Base-by-base conservation (phyloP, 2,329 filamentous ascomycete species). In the Colletotrichum incanum region DNA sequence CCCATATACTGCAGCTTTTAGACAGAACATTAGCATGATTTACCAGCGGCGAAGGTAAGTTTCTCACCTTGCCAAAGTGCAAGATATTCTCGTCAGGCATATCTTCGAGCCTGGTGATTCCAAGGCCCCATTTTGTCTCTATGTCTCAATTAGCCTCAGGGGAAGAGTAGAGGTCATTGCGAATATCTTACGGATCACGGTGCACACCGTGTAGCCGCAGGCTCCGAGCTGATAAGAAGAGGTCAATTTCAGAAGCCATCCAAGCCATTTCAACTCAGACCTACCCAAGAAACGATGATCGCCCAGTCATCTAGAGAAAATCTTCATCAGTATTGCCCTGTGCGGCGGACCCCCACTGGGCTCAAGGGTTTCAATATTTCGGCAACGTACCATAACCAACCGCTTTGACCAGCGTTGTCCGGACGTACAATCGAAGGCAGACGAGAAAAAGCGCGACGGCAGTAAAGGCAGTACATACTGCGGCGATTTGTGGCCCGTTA, bases 51-150 rank as follows among this genome's bases (percentile, higher is more conserved):
- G 34, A 18, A 7, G 12, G 6, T 9, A 8, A 6, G 14, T 8
- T 16, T 31, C 63, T 63, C 43, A 78, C 77, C 50, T 82, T 74
- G 43, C 80, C 80, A 76, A 85, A 86, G n/a, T 78, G 77, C 41
- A 79, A 77, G 9, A 82, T 49, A 55, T 86, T 84, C 55, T 82
- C 72, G 0, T 52, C 20, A 0, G 84, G 84, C 74, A 85, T 79
- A 61, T 85, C 80, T 0, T 78, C 67, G 5, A 83, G 72, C 6
- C 75, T 68, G 54, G 75, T 75, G 1, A 85, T 66, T 12, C 84
- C 84, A 0, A 85, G 77, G 2, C 84, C 84, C 79, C 80, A 85
- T 83, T 79, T 84, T 52, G 84, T 84, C 74, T 85, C 84, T 85
- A 41, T 23, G 43, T 11, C 18, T 52, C 23, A 23, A 23, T 61